Evolutionary conservation across 192 early-diverging fungal species (phyloP).

Genomic region (Backusella liffmaniae): DNA sequence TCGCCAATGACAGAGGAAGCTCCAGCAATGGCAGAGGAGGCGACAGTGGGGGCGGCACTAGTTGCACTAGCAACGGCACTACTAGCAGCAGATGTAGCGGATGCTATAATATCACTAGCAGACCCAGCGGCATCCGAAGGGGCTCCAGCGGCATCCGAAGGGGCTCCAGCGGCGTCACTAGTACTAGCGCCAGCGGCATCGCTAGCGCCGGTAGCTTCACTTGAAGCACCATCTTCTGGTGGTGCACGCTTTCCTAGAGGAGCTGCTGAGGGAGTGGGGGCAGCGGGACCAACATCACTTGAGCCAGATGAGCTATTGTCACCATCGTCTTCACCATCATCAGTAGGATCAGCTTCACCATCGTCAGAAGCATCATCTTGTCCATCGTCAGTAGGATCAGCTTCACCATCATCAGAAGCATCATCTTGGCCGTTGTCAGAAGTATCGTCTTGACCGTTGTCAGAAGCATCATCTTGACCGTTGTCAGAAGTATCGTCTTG

Average conservation of each 20-base stretch:
- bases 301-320: not conserved
- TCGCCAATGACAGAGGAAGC: not conserved
- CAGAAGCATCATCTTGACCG: not conserved
- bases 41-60: not conserved
- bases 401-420: not conserved
- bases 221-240: not conserved
- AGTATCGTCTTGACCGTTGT: not conserved
- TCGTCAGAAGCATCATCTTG: not conserved
- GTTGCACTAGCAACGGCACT: not conserved
- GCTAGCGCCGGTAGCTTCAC: not conserved
- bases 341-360: not conserved
- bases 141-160: not conserved
- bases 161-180: not conserved
- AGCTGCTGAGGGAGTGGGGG: not conserved
- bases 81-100: constrained; percentile 5
- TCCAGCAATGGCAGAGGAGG: not conserved
- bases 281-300: not conserved
- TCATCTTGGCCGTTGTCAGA: not conserved
- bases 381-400: not conserved
- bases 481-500: not conserved
- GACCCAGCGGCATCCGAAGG: not conserved
- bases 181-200: not conserved
- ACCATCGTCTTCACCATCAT: not conserved
- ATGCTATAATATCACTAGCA: not conserved
- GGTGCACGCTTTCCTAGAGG: not conserved